Evolutionary conservation across 192 early-diverging fungal genomes (phyloP).

Genomic region (Linnemannia hyalina): DNA sequence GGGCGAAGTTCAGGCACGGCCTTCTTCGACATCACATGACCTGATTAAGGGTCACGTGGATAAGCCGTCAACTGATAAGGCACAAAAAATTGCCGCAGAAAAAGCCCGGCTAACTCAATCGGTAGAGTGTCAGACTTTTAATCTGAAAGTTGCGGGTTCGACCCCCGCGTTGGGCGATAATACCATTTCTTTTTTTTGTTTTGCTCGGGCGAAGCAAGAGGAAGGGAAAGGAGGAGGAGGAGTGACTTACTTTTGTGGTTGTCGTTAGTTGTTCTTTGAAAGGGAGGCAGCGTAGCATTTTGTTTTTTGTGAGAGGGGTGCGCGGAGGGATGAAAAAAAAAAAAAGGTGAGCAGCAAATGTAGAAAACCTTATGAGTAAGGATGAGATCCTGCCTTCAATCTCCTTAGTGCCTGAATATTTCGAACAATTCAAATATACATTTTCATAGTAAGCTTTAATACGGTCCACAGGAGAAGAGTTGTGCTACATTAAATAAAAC

Average conservation of each 20-base stretch:
- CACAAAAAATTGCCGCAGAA: background rate
- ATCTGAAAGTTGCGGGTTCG: conserved; percentile 51
- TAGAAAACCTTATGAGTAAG: background rate
- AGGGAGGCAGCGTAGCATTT: background rate
- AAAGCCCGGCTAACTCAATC: conserved; percentile 4
- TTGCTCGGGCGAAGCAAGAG: too few species aligned
- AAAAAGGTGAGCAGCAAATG: too few species aligned
- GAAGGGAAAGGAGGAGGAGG: too few species aligned
- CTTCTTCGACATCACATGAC: background rate
- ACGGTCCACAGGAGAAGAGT: too few species aligned
- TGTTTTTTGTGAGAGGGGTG: background rate
- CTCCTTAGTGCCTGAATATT: background rate
- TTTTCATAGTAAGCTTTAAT: background rate
- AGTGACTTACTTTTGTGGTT: background rate
- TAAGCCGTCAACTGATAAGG: background rate
- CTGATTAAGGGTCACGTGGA: background rate
- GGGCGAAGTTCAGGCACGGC: too few species aligned
- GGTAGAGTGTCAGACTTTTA: conserved; percentile 52
- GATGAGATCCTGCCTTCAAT: too few species aligned
- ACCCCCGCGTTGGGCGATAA: conserved; percentile 40
- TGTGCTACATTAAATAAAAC: conserved; percentile 28
- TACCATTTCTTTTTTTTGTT: background rate
- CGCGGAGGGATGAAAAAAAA: background rate
- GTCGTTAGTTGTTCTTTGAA: background rate
- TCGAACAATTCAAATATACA: background rate